Base-by-base conservation (phyloP, 495 filamentous ascomycete genomes). In the Evernia prunastri region DNA sequence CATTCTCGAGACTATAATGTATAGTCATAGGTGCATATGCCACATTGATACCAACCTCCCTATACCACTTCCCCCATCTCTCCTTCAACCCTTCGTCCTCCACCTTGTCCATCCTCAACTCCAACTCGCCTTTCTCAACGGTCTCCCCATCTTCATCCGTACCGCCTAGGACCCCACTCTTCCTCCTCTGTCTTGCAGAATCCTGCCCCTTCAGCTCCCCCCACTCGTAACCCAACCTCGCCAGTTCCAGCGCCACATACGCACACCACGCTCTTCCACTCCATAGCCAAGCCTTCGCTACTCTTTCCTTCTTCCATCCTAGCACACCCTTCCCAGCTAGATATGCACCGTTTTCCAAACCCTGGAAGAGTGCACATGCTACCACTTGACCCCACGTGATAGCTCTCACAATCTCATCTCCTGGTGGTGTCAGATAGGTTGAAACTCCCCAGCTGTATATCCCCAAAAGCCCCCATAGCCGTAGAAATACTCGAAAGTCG, bases 301-400 rank as follows among this genome's bases (percentile, higher is more conserved):
- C 78, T 59, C 74, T 72, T 60, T 79, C 69, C 7, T 82, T 80
- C 27, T 80, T 80, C 73, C 80, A 83, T 4, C 78, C 79, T 36
- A 96, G 70, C 0, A 96, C 80, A 23, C 84, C 84, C 68, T 90
- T 89, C 27, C 76, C 72, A 8, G 87, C 82, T 12, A 97, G 80
- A 76, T 89, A 96, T 12, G 87, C 88, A 9, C 80, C 84, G 73
- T 96, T 96, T 79, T 97, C 93, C 37, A 96, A 81, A 13, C 80
- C 71, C 74, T 97, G 93, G 77, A 88, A 92, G 7, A 80, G 67
- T 18, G 87, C 72, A 72, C 87, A 88, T 23, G 80, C 80, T 13
- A 78, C 56, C 12, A 96, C 80, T 70, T 96, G 90, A n/a, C 83
- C 73, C 69, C 82, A 83, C 17, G 84, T 83, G 25, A 96, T 72